phyloP scores from a whole-genome alignment of 108 stramenopile genomes.

The Cyclotella atomus region DNA sequence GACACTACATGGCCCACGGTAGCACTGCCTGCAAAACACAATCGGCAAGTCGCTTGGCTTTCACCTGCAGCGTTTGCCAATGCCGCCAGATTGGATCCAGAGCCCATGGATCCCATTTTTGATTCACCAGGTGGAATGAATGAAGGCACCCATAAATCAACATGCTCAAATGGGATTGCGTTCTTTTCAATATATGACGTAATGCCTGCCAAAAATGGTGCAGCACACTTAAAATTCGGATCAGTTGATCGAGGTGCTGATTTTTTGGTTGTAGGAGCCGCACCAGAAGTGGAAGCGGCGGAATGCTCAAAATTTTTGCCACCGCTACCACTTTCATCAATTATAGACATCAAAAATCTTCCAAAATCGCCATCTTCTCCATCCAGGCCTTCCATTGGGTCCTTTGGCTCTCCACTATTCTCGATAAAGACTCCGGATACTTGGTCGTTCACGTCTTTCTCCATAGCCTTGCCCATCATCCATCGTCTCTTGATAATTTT shows the following conservation, averaged over 20 bases:
- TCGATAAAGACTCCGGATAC: constrained; percentile 84
- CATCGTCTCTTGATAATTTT: constrained; percentile 70
- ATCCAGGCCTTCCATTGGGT: constrained; percentile 22
- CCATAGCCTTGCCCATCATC: constrained; percentile 86
- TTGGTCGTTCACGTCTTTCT: constrained; percentile 57
- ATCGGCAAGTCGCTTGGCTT: constrained; percentile 50
- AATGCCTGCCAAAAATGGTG: constrained; percentile 76
- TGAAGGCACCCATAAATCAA: constrained; percentile 89
- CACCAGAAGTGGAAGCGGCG: constrained; percentile 1
- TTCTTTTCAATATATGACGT: constrained; percentile 73
- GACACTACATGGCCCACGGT: constrained; percentile 62
- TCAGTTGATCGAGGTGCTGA: constrained; percentile 5
- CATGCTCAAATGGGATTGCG: constrained; percentile 83
- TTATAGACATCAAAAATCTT: constrained; percentile 21
- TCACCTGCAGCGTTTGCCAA: not conserved
- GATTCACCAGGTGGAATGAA: constrained; percentile 35
- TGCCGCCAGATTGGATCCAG: constrained; percentile 5
- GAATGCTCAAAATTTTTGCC: constrained; percentile 17
- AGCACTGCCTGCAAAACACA: constrained; percentile 81
- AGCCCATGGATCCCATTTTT: not conserved
- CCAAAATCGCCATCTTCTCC: constrained; percentile 30
- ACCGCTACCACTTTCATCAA: constrained; percentile 7
- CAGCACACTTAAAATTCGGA: constrained; percentile 50
- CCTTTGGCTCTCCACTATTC: constrained; percentile 12
- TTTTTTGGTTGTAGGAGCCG: constrained; percentile 1